Conservation (phyloP, 257 asterid genomes). For the Nicotiana knightiana region DNA sequence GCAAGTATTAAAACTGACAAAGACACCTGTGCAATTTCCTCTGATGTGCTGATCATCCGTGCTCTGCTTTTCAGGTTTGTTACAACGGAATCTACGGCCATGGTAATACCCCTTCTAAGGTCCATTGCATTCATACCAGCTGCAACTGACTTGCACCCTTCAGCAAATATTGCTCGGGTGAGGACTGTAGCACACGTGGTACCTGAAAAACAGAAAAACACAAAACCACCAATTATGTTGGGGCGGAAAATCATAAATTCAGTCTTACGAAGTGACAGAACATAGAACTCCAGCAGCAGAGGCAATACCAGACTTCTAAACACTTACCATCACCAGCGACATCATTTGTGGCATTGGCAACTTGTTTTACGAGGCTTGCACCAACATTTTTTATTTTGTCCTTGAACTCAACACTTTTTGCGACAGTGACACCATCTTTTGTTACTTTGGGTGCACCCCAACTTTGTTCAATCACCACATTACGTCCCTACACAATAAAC, state of each 20-base stretch:
- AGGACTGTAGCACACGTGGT: conserved; percentile 96
- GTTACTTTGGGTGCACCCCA: conserved; percentile 99
- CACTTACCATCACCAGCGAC: conserved; percentile 96
- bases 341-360: conserved; percentile 97
- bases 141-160: conserved; percentile 98
- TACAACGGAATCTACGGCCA: conserved; percentile 88
- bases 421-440: conserved; percentile 97
- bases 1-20: background rate
- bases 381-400: conserved; percentile 85
- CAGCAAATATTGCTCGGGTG: conserved; percentile 86
- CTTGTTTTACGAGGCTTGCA: conserved; percentile 96
- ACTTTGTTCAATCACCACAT: conserved; percentile 94
- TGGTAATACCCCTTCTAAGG: conserved; percentile 83
- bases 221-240: background rate
- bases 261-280: background rate
- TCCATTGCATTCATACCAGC: conserved; percentile 99
- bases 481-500: conserved; percentile 59
- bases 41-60: conserved; percentile 94
- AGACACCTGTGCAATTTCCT: conserved; percentile 96
- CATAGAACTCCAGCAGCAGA: background rate
- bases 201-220: conserved; percentile 30
- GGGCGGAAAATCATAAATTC: background rate
- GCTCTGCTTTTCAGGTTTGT: conserved; percentile 92
- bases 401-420: conserved; percentile 90
- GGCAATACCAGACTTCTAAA: background rate